Percentiles rank a stretch among this genome's conserved stretches.
Conservation (phyloP, 129 eudicot genomes). For the Helichrysum umbraculigerum region DNA sequence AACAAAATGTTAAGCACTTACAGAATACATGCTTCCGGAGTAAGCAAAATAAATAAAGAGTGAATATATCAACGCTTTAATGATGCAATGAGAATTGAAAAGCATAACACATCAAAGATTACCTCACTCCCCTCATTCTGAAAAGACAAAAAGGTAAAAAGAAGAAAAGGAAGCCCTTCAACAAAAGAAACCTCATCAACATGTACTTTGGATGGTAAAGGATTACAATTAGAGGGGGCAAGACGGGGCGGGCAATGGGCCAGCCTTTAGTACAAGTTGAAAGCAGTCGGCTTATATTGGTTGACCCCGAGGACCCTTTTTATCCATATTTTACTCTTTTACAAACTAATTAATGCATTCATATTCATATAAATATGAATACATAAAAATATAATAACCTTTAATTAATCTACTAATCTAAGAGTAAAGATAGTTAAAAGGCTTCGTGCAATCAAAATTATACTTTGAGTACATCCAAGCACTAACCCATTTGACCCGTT, state of each 20-base stretch:
- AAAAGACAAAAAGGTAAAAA: neutral
- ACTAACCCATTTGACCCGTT: neutral
- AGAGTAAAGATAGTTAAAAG: neutral
- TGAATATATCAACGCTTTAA: neutral
- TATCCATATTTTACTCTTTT: too few relatives aligned
- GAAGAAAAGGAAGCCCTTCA: constrained; percentile 9
- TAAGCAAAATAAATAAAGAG: neutral
- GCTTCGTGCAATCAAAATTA: neutral
- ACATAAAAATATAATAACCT: neutral
- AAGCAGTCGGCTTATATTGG: neutral
- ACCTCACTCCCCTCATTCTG: neutral
- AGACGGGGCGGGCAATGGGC: neutral
- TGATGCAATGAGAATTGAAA: neutral
- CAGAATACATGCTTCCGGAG: neutral
- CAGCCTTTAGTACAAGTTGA: neutral
- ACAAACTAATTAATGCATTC: too few relatives aligned
- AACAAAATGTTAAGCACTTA: neutral
- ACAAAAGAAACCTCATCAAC: constrained; percentile 1
- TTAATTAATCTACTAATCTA: neutral
- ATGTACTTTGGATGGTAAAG: neutral
- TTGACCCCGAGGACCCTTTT: neutral
- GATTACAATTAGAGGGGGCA: neutral
- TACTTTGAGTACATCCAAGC: neutral
- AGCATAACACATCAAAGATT: constrained; percentile 5
- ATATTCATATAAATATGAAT: too few relatives aligned